Conservation (phyloP, 805 yeast species). For the Kuraishia hungarica region DNA sequence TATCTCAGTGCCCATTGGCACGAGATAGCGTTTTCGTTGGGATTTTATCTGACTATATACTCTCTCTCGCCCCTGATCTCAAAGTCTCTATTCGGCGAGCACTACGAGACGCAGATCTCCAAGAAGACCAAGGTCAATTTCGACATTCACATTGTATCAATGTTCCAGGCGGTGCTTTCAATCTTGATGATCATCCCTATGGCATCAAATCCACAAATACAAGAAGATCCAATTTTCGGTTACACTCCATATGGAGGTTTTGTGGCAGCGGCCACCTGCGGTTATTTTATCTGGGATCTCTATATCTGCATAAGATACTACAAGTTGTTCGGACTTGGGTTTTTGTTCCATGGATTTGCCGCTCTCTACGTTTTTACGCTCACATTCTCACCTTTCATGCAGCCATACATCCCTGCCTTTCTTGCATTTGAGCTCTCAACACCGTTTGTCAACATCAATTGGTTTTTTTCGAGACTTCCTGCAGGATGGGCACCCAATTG, state of each 20-base stretch:
- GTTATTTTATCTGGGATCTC: constrained; percentile 91
- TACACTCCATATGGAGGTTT: constrained; percentile 70
- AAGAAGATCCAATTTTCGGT: constrained; percentile 50
- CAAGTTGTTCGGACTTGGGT: constrained; percentile 71
- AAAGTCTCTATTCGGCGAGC: constrained; percentile 36
- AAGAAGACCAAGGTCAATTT: constrained; percentile 55
- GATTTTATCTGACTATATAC: constrained; percentile 53
- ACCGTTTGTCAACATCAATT: constrained; percentile 90
- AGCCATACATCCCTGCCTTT: constrained; percentile 77
- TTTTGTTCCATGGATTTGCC: constrained; percentile 75
- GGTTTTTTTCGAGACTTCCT: constrained; percentile 81
- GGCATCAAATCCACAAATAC: constrained; percentile 45
- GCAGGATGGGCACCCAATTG: constrained; percentile 49
- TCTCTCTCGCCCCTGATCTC: constrained; percentile 43
- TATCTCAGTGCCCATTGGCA: constrained; percentile 56
- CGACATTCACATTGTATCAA: constrained; percentile 85
- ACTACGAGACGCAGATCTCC: constrained; percentile 39
- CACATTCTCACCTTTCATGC: constrained; percentile 64
- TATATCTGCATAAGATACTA: constrained; percentile 56
- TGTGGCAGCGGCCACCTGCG: constrained; percentile 63
- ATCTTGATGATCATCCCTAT: constrained; percentile 53
- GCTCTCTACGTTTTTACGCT: constrained; percentile 66
- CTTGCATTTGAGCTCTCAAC: constrained; percentile 82
- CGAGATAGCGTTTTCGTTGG: constrained; percentile 54
- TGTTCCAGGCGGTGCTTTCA: constrained; percentile 72